Conservation (phyloP, 2,329 filamentous ascomycete species). For the Pyrenophora teres region DNA sequence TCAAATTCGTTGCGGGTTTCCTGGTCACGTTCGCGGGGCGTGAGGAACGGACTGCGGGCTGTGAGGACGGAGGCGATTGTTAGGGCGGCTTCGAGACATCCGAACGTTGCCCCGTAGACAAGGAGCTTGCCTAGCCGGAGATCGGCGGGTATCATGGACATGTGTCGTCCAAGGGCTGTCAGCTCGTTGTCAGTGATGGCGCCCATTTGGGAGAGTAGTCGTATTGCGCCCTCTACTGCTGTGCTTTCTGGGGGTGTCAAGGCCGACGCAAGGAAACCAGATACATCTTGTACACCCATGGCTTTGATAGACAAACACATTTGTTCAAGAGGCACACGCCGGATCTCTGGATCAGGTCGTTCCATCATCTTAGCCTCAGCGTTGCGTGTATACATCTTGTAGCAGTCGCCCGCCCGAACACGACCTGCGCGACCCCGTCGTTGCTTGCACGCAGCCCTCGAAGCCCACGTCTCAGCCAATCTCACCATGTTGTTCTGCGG, state of each 20-base stretch:
- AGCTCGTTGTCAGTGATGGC: slow-evolving; percentile 84
- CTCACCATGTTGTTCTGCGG: slow-evolving; percentile 91
- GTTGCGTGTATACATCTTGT: slow-evolving; percentile 89
- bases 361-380: slow-evolving; percentile 84
- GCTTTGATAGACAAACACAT: slow-evolving; percentile 92
- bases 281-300: slow-evolving; percentile 87
- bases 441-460: slow-evolving; percentile 90
- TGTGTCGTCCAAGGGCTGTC: slow-evolving; percentile 86
- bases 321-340: slow-evolving; percentile 89
- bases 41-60: slow-evolving; percentile 82
- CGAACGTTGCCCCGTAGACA: slow-evolving; percentile 92
- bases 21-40: slow-evolving; percentile 80
- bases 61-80: slow-evolving; percentile 93
- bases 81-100: slow-evolving; percentile 84
- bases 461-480: slow-evolving; percentile 94
- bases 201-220: slow-evolving; percentile 80
- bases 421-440: slow-evolving; percentile 89
- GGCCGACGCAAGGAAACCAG: slow-evolving; percentile 79
- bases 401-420: slow-evolving; percentile 88
- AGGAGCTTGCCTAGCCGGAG: slow-evolving; percentile 92
- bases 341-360: slow-evolving; percentile 90
- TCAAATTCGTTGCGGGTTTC: slow-evolving; percentile 82
- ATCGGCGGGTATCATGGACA: slow-evolving; percentile 95
- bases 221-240: slow-evolving; percentile 84
- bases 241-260: slow-evolving; percentile 85